Evolutionary conservation across 495 filamentous ascomycete genomes (phyloP).

Genomic region (Entonaema liquescens): DNA sequence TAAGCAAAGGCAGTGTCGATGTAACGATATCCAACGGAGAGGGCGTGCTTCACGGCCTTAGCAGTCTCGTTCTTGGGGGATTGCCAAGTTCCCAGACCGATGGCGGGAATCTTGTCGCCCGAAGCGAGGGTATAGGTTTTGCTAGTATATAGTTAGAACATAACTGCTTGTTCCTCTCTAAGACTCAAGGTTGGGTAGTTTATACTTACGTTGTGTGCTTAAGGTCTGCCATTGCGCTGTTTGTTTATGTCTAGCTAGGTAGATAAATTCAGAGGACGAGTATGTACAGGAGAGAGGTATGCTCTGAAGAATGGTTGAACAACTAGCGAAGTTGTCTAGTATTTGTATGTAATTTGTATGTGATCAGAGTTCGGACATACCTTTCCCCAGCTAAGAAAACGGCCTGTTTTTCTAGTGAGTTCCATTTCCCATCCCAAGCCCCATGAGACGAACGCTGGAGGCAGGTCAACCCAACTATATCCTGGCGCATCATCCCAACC

Average conservation of each 20-base stretch:
- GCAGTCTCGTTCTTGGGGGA: constrained; percentile 58
- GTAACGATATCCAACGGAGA: constrained; percentile 70
- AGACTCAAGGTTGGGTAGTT: neutral
- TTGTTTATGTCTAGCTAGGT: neutral
- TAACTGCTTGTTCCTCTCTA: neutral
- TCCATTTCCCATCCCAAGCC: constrained; percentile 1
- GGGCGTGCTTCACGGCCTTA: constrained; percentile 77
- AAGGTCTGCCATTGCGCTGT: constrained; percentile 46
- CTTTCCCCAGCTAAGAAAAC: neutral
- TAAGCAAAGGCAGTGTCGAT: constrained; percentile 79
- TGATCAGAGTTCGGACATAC: neutral
- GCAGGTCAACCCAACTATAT: no score
- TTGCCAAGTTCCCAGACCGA: constrained; percentile 89
- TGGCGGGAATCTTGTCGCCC: constrained; percentile 78
- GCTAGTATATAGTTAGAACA: constrained; percentile 32
- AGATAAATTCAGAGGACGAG: neutral
- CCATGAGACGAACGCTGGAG: no score
- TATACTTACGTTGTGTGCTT: constrained; percentile 49
- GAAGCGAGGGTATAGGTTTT: constrained; percentile 82
- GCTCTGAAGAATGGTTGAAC: neutral
- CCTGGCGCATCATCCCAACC: no score
- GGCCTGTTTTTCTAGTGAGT: constrained; percentile 24
- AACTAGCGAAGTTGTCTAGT: constrained; percentile 6
- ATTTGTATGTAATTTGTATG: constrained; percentile 37
- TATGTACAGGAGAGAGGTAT: neutral